Percentiles rank a stretch among this genome's conserved stretches.
Evolutionary conservation across 2,329 filamentous ascomycete species (phyloP).

Genomic region (Aspergillus cejpii): DNA sequence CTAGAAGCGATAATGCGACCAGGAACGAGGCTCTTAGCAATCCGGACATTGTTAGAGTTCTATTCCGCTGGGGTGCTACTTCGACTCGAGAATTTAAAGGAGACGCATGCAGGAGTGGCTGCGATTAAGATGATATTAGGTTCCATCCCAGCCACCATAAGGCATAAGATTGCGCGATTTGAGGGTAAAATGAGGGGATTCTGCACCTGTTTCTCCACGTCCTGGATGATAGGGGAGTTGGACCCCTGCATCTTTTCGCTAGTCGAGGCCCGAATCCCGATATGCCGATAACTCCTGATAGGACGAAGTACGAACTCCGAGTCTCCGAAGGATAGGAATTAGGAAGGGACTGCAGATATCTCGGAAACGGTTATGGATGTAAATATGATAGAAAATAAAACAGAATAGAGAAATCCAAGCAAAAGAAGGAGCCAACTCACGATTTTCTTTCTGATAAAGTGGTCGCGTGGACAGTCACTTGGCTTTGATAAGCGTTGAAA

Average conservation of each 20-base stretch:
- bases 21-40: constrained; percentile 14
- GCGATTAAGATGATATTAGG: constrained; percentile 2
- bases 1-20: constrained; percentile 15
- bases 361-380: background rate
- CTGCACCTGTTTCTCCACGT: constrained; percentile 31
- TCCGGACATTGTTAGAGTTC: constrained; percentile 14
- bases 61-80: background rate
- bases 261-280: too few relatives aligned
- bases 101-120: constrained; percentile 13
- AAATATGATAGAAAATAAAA: too few relatives aligned
- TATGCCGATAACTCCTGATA: background rate
- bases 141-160: background rate
- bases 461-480: background rate
- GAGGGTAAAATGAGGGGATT: constrained; percentile 1
- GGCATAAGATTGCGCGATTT: constrained; percentile 1
- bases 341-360: background rate
- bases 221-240: constrained; percentile 6
- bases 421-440: background rate
- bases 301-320: background rate
- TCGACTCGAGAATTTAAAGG: background rate
- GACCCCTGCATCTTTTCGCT: background rate
- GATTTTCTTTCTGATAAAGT: background rate
- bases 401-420: too few relatives aligned
- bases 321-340: too few relatives aligned
- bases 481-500: background rate